Percentiles rank a stretch among this genome's conserved stretches.
Evolutionary conservation across 179 eudicot genomes (phyloP).

Genomic region (Silene vulgaris): DNA sequence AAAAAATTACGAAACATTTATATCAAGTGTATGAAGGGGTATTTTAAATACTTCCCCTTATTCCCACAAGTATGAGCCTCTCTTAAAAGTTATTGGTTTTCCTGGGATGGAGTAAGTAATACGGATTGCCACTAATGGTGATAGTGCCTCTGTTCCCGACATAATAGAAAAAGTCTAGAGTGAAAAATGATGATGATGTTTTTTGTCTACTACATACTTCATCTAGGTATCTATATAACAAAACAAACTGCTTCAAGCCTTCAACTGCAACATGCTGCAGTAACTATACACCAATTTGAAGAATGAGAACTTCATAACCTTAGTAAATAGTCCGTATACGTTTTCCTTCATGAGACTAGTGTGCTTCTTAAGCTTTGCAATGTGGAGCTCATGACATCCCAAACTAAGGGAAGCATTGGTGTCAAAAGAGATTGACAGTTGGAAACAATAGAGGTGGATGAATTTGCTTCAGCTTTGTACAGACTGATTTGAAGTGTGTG

Average conservation of each 20-base stretch:
- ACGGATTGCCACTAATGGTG: background rate
- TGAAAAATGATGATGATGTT: no score
- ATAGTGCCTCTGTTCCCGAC: background rate
- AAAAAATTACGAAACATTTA: background rate
- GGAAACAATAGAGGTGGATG: background rate
- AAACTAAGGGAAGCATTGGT: no score
- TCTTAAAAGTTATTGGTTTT: background rate
- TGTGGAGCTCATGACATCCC: no score
- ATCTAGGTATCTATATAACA: background rate
- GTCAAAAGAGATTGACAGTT: no score
- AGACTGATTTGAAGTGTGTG: background rate
- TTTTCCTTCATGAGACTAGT: no score
- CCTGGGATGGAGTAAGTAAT: background rate
- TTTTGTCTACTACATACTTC: background rate
- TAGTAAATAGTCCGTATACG: no score
- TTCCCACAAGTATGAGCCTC: background rate
- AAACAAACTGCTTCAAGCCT: no score
- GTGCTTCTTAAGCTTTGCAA: no score
- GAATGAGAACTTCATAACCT: background rate
- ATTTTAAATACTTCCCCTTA: no score
- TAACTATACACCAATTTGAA: background rate
- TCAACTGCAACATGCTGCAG: no score
- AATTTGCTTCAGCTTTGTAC: background rate
- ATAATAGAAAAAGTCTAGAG: no score
- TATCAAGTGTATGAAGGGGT: background rate